These are phyloP conservation scores for Didymella arachidicola DNA, from an alignment of 2,329 filamentous ascomycete species.

Conservation along the genomic window DNA sequence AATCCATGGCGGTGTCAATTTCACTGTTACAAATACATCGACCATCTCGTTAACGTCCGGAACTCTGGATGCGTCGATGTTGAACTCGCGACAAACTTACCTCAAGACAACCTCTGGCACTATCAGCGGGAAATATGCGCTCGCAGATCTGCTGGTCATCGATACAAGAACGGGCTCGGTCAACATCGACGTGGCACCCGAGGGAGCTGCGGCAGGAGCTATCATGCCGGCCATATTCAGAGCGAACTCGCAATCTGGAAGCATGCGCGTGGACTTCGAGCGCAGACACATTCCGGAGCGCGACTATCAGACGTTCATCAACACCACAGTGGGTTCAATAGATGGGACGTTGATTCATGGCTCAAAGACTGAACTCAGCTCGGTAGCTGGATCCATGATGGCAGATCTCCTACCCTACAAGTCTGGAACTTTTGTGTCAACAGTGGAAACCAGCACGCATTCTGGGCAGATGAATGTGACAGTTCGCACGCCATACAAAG, in stretches of 20 bases:
- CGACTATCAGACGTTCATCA: constrained; percentile 52
- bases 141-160: constrained; percentile 52
- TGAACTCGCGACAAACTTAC: constrained; percentile 50
- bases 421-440: constrained; percentile 35
- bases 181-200: constrained; percentile 51
- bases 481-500: constrained; percentile 45
- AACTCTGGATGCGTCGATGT: constrained; percentile 43
- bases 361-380: constrained; percentile 45
- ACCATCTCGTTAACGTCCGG: constrained; percentile 47
- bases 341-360: constrained; percentile 54
- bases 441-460: constrained; percentile 45
- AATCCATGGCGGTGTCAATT: constrained; percentile 43
- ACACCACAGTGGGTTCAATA: constrained; percentile 50
- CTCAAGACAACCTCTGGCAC: constrained; percentile 52
- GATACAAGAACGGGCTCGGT: constrained; percentile 53
- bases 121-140: constrained; percentile 52
- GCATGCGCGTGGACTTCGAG: constrained; percentile 48
- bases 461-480: constrained; percentile 48
- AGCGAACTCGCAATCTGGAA: constrained; percentile 48
- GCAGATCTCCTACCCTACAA: constrained; percentile 50
- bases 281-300: constrained; percentile 50
- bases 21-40: constrained; percentile 44
- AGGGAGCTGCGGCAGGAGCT: constrained; percentile 38
- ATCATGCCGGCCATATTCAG: constrained; percentile 49
- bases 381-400: constrained; percentile 50